Conservation (phyloP, 352 stramenopile genomes). For the Phytophthora tubulina region DNA sequence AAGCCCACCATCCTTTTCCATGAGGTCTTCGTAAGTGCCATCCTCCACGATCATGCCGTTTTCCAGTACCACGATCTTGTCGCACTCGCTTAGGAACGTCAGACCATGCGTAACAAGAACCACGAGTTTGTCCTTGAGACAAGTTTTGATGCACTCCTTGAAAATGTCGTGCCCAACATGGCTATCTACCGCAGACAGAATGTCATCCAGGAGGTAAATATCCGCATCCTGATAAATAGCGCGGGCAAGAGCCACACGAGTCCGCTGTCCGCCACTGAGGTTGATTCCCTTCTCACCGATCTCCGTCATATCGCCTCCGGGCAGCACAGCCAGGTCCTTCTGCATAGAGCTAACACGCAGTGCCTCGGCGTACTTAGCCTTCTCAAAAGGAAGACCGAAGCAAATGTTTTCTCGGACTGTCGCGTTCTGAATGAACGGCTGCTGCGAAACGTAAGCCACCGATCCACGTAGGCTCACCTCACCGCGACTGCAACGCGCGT, state of each 20-base stretch:
- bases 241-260: constrained; percentile 80
- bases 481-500: constrained; percentile 61
- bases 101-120: constrained; percentile 84
- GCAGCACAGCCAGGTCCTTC: constrained; percentile 63
- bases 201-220: constrained; percentile 95
- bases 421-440: constrained; percentile 98
- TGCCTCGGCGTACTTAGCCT: constrained; percentile 63
- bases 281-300: constrained; percentile 98
- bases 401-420: constrained; percentile 97
- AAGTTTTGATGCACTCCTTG: constrained; percentile 62
- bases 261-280: constrained; percentile 94
- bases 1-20: constrained; percentile 70
- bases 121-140: constrained; percentile 83
- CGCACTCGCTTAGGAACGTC: constrained; percentile 63
- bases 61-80: constrained; percentile 68
- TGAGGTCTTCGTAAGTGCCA: constrained; percentile 83
- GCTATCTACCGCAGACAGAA: constrained; percentile 94
- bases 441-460: constrained; percentile 96
- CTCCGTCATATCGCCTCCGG: constrained; percentile 93
- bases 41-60: constrained; percentile 67
- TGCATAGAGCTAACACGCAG: constrained; percentile 62
- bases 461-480: constrained; percentile 81
- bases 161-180: constrained; percentile 96
- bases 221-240: constrained; percentile 85
- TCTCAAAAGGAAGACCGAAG: constrained; percentile 90